Percentiles rank a stretch among this genome's conserved stretches.
These are phyloP conservation scores for Takashimella tepidaria DNA, from an alignment of 1,284 basidiomycete genomes.

Conservation along the genomic window DNA sequence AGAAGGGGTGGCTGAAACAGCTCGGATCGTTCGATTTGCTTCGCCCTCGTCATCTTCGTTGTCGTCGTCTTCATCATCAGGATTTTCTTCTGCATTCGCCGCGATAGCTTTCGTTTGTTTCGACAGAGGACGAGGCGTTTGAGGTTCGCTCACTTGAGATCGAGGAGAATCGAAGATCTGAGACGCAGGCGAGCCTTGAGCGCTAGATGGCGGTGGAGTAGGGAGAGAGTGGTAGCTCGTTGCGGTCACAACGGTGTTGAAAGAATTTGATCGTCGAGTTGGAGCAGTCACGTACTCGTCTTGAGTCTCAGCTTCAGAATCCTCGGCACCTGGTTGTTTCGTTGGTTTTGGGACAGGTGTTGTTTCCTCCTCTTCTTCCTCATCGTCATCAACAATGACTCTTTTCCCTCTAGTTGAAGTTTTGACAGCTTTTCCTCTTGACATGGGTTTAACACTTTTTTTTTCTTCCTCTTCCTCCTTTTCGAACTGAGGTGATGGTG, in stretches of 20 bases:
- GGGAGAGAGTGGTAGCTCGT: not conserved
- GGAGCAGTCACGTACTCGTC: not conserved
- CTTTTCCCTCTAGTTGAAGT: constrained; percentile 5
- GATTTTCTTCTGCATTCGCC: too few species aligned
- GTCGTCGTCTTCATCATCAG: constrained; percentile 3
- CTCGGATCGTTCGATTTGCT: not conserved
- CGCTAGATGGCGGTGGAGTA: not conserved
- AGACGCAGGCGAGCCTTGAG: not conserved
- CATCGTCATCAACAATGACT: constrained; percentile 10
- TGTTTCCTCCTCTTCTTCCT: constrained; percentile 21
- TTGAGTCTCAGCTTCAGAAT: not conserved
- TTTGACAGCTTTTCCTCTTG: constrained; percentile 4
- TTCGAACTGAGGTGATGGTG: not conserved
- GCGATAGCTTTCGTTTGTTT: constrained; percentile 8
- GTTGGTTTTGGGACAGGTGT: constrained; percentile 9
- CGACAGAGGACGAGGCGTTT: not conserved
- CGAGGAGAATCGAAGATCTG: not conserved
- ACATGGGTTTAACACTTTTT: constrained; percentile 4
- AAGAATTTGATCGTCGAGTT: not conserved
- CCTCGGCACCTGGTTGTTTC: not conserved
- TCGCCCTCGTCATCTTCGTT: constrained; percentile 5
- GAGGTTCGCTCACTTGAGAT: not conserved
- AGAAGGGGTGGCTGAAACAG: not conserved
- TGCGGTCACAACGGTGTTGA: constrained; percentile 5
- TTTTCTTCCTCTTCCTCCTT: constrained; percentile 11